phyloP scores from a whole-genome alignment of 1,139 yeast genomes.

The Blastobotrys petasosporus region DNA sequence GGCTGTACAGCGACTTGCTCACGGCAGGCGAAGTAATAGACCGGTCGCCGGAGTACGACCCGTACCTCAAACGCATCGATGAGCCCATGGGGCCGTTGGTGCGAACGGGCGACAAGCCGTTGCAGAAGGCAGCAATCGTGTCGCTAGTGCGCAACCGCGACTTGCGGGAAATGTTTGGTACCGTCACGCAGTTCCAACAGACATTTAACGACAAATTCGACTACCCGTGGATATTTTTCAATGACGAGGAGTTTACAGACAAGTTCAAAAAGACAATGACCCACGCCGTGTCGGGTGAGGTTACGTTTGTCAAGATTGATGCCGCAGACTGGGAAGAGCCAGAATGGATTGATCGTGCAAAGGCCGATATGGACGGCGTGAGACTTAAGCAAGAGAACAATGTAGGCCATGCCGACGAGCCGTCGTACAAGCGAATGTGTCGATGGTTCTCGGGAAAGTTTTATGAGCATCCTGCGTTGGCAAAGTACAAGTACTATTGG shows the following conservation, averaged over 20 bases:
- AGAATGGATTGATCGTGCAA: constrained; percentile 41
- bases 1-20: no score
- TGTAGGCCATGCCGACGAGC: constrained; percentile 57
- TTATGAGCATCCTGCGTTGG: constrained; percentile 55
- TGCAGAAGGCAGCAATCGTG: constrained; percentile 60
- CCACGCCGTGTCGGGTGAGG: constrained; percentile 43
- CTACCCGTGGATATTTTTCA: constrained; percentile 76
- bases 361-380: constrained; percentile 39
- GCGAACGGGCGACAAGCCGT: background rate
- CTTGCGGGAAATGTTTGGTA: constrained; percentile 40
- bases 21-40: no score
- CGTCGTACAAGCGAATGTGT: constrained; percentile 74
- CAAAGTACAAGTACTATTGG: constrained; percentile 62
- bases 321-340: constrained; percentile 66
- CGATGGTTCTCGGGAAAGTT: constrained; percentile 63
- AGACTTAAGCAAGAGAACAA: constrained; percentile 40
- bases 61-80: background rate
- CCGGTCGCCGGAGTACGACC: no score
- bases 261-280: constrained; percentile 44
- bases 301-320: constrained; percentile 52
- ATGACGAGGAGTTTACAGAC: constrained; percentile 60
- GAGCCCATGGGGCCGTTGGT: constrained; percentile 6
- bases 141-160: constrained; percentile 68
- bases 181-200: constrained; percentile 56
- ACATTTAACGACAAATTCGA: constrained; percentile 62